A percentile compares a stretch with the other conserved stretches of the same genome.
These are phyloP conservation scores for Fusarium nodosum DNA, from an alignment of 2,329 filamentous ascomycete species.

Conservation along the genomic window DNA sequence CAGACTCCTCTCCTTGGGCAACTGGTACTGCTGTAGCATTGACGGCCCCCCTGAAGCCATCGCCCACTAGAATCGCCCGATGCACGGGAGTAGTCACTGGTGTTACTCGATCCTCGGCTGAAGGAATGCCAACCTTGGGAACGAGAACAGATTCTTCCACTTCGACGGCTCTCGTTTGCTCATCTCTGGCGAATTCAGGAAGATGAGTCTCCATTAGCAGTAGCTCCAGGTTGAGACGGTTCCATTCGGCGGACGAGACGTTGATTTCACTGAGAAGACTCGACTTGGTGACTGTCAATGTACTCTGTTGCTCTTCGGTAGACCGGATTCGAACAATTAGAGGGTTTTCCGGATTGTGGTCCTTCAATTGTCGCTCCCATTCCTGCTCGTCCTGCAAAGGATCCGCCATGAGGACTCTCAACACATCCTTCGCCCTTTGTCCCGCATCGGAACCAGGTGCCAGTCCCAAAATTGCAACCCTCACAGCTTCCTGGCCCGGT, in stretches of 20 bases:
- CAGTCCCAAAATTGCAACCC: slow-evolving; percentile 70
- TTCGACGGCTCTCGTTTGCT: slow-evolving; percentile 51
- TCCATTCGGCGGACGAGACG: slow-evolving; percentile 73
- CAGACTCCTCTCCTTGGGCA: slow-evolving; percentile 57
- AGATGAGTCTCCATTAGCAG: slow-evolving; percentile 67
- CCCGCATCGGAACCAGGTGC: slow-evolving; percentile 56
- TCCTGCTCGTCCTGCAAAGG: slow-evolving; percentile 71
- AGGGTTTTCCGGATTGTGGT: slow-evolving; percentile 65
- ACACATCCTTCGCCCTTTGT: slow-evolving; percentile 71
- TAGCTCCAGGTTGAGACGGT: slow-evolving; percentile 74
- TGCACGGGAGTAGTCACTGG: slow-evolving; percentile 87
- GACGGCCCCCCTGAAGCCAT: slow-evolving; percentile 78
- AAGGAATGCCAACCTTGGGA: slow-evolving; percentile 78
- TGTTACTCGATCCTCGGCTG: slow-evolving; percentile 73
- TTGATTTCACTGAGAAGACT: slow-evolving; percentile 69
- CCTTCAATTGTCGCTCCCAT: slow-evolving; percentile 76
- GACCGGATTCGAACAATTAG: slow-evolving; percentile 71
- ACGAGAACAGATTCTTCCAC: slow-evolving; percentile 79
- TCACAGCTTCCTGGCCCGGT: slow-evolving; percentile 68
- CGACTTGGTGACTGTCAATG: slow-evolving; percentile 50
- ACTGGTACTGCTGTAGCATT: slow-evolving; percentile 62
- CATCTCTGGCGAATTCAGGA: slow-evolving; percentile 52
- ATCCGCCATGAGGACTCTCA: slow-evolving; percentile 78
- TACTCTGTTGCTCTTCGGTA: slow-evolving; percentile 48
- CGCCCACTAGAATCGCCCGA: slow-evolving; percentile 79